Evolutionary conservation across 345 rosid species (phyloP).

Genomic region (Luvunga scandens): DNA sequence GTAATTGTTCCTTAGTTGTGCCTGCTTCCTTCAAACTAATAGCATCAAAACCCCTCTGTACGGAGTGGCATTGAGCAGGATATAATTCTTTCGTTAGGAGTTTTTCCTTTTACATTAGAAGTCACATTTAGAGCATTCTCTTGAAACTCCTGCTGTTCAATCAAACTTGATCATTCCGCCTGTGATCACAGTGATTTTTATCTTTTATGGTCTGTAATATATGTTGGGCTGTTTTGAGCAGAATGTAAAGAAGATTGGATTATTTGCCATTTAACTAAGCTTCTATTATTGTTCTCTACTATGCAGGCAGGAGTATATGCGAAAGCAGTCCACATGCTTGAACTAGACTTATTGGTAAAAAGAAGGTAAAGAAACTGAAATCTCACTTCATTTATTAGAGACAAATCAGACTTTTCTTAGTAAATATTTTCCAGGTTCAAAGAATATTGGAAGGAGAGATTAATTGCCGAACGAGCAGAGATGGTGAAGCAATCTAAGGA

Average conservation of each 20-base stretch:
- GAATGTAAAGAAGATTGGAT: background rate
- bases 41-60: background rate
- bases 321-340: slow-evolving; percentile 73
- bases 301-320: slow-evolving; percentile 72
- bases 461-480: slow-evolving; percentile 52
- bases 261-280: background rate
- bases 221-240: background rate
- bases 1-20: background rate
- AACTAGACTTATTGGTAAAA: slow-evolving; percentile 66
- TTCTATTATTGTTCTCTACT: background rate
- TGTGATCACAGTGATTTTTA: background rate
- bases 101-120: too few species aligned
- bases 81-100: too few species aligned
- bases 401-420: background rate
- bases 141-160: background rate
- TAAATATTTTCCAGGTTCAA: slow-evolving; percentile 49
- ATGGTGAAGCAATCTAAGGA: slow-evolving; percentile 68
- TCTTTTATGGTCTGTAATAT: too few species aligned
- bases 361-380: slow-evolving; percentile 40
- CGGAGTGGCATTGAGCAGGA: too few species aligned
- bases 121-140: background rate
- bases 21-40: background rate
- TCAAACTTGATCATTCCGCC: background rate
- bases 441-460: slow-evolving; percentile 73
- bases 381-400: background rate